Evolutionary conservation across 129 eudicot genomes (phyloP).

Genomic region (Glebionis coronaria): DNA sequence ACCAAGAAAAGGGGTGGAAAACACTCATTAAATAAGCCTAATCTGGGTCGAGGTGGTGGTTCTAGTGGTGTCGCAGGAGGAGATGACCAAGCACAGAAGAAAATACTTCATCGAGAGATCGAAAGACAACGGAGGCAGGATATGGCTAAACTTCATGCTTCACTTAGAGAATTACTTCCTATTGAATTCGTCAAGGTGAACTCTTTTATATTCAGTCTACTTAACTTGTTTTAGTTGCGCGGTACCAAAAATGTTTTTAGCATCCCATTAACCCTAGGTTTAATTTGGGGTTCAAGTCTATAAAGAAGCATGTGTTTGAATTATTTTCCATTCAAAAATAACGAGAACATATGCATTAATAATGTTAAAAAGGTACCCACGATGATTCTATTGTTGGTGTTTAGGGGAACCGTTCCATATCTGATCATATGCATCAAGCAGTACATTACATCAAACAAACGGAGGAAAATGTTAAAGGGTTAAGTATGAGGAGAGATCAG

Average conservation of each 20-base stretch:
- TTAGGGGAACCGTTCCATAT: conserved; percentile 69
- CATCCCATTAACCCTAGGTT: too few species aligned
- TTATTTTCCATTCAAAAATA: too few species aligned
- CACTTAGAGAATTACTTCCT: conserved; percentile 69
- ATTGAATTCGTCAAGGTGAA: conserved; percentile 56
- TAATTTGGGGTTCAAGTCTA: too few species aligned
- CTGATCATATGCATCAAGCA: conserved; percentile 64
- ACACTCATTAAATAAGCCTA: neutral
- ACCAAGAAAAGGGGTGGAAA: conserved; percentile 17
- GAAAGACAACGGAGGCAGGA: conserved; percentile 68
- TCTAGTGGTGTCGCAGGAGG: neutral
- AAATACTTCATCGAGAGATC: conserved; percentile 49
- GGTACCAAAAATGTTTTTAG: neutral
- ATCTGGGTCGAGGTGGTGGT: neutral
- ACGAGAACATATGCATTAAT: neutral
- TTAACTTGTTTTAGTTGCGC: conserved; percentile 1
- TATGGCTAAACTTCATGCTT: conserved; percentile 58
- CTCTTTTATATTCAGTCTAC: neutral
- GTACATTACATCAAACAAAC: conserved; percentile 47
- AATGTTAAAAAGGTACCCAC: conserved; percentile 9
- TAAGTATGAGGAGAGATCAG: conserved; percentile 38
- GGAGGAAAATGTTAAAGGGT: conserved; percentile 38
- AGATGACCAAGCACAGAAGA: conserved; percentile 35
- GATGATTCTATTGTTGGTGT: conserved; percentile 9
- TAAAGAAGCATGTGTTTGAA: too few species aligned